These are phyloP conservation scores for Globisporangium polare DNA, from an alignment of 352 stramenopile genomes.

Conservation along the genomic window DNA sequence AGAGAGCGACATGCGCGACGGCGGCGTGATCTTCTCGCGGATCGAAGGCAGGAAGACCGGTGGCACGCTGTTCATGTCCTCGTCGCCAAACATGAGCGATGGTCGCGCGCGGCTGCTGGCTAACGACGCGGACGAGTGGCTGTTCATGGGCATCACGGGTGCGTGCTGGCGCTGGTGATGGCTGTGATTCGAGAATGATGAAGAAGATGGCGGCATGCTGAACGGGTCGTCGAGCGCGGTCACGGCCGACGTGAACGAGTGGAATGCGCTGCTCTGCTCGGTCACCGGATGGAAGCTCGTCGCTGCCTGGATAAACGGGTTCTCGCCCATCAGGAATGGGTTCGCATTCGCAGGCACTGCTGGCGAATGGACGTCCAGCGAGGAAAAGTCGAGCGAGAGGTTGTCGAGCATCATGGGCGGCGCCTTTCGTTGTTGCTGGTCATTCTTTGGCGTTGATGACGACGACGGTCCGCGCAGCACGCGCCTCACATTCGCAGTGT, in stretches of 20 bases:
- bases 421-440: not conserved
- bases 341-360: constrained; percentile 24
- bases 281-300: constrained; percentile 27
- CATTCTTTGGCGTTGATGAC: not conserved
- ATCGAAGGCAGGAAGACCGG: constrained; percentile 65
- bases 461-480: constrained; percentile 40
- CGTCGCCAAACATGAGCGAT: constrained; percentile 61
- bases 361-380: constrained; percentile 44
- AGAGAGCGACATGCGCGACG: constrained; percentile 55
- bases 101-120: constrained; percentile 24
- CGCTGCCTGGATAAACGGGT: constrained; percentile 38
- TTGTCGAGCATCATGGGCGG: constrained; percentile 29
- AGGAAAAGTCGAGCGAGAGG: constrained; percentile 52
- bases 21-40: constrained; percentile 56
- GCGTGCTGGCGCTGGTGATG: not conserved
- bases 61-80: constrained; percentile 33
- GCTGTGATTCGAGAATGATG: not conserved
- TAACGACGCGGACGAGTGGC: not conserved
- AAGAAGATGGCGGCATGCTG: not conserved
- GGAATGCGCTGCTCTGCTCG: constrained; percentile 15
- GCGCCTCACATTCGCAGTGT: constrained; percentile 43
- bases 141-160: constrained; percentile 12
- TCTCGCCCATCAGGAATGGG: constrained; percentile 41
- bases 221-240: constrained; percentile 25
- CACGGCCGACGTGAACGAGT: constrained; percentile 11